phyloP scores from a whole-genome alignment of 2,329 filamentous ascomycete genomes.

The Ceratocystis smalleyi region DNA sequence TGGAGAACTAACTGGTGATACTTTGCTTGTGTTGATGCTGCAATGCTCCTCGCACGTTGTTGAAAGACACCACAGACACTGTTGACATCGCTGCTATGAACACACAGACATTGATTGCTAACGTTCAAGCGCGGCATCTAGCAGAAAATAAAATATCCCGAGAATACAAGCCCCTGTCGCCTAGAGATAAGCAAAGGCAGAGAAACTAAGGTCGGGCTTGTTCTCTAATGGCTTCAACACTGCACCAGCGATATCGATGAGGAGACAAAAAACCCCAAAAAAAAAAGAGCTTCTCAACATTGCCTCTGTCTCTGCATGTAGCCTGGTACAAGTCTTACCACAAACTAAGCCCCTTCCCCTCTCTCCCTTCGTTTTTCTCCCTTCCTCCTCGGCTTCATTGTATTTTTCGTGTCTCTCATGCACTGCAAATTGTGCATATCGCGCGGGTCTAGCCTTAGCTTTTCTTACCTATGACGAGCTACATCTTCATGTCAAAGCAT shows the following conservation, averaged over 20 bases:
- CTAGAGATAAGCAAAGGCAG: background rate
- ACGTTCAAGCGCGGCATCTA: background rate
- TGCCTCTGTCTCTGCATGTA: background rate
- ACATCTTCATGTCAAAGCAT: conserved; percentile 2
- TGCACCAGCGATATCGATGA: background rate
- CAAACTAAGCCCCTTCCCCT: too few relatives aligned
- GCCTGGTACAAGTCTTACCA: background rate
- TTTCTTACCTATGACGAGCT: background rate
- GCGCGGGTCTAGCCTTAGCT: background rate
- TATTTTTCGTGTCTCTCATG: background rate
- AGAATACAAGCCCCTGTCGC: background rate
- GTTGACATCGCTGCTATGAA: background rate
- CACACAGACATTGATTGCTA: background rate
- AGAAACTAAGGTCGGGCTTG: too few relatives aligned
- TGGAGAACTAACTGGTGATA: background rate
- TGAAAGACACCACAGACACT: background rate
- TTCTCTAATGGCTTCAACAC: background rate
- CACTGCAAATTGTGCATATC: background rate
- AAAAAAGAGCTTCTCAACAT: background rate
- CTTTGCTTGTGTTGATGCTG: background rate
- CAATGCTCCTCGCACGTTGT: background rate
- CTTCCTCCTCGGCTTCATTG: background rate
- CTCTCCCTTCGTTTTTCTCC: background rate
- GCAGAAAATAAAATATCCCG: background rate
- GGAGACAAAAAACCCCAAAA: background rate